Percentiles rank a stretch among this genome's conserved stretches.
phyloP scores from a whole-genome alignment of 495 filamentous ascomycete species.

The Talaromyces stipitatus region DNA sequence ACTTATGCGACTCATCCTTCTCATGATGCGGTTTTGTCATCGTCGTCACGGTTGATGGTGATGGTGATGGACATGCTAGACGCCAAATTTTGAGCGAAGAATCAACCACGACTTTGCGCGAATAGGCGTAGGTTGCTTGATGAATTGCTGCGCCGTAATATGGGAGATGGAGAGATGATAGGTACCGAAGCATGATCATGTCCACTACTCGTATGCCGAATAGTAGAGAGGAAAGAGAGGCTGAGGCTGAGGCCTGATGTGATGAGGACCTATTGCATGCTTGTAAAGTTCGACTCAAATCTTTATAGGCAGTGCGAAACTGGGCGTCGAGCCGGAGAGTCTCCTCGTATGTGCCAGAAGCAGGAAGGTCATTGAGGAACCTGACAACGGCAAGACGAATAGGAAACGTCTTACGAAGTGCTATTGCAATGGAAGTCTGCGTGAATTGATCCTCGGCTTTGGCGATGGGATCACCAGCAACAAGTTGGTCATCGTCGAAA shows the following conservation, averaged over 20 bases:
- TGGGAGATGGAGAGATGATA: slow-evolving; percentile 42
- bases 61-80: slow-evolving; percentile 25
- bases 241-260: slow-evolving; percentile 5
- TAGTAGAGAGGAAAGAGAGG: no score
- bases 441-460: slow-evolving; percentile 32
- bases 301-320: slow-evolving; percentile 25
- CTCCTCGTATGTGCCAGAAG: slow-evolving; percentile 27
- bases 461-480: slow-evolving; percentile 17
- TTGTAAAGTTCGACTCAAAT: slow-evolving; percentile 27
- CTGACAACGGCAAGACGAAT: slow-evolving; percentile 38
- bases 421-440: slow-evolving; percentile 34
- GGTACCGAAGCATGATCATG: slow-evolving; percentile 35
- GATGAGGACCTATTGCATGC: slow-evolving; percentile 12
- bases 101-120: slow-evolving; percentile 38
- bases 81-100: slow-evolving; percentile 43
- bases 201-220: slow-evolving; percentile 34
- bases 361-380: slow-evolving; percentile 36
- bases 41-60: slow-evolving; percentile 10
- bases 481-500: slow-evolving; percentile 31
- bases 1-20: no score
- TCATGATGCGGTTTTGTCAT: not conserved
- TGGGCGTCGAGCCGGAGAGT: slow-evolving; percentile 28
- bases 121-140: slow-evolving; percentile 41
- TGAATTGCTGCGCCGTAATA: slow-evolving; percentile 28
- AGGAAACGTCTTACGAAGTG: slow-evolving; percentile 37